Evolutionary conservation across 2,329 filamentous ascomycete species (phyloP), one percentile per base, ranked within the genome.

Genomic region (Herpotrichia juniperi): DNA sequence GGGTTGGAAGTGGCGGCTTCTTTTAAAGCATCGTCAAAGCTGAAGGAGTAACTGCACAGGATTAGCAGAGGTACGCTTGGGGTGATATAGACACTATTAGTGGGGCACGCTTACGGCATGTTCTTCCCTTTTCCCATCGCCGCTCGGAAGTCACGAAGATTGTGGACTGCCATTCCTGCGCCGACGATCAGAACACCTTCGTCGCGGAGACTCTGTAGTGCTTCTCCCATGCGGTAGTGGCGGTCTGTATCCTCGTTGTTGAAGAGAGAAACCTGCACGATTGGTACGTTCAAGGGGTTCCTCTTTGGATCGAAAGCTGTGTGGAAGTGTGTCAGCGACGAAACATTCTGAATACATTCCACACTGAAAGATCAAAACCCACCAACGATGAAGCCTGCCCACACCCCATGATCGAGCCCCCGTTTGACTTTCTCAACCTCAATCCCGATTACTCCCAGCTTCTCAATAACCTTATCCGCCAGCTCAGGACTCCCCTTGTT

Each of bases 381-480:
- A 80, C 77, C 76, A 56, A 73, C 77, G 56, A 81, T 81, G 69
- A 91, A 91, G 10, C 84, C 83, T 0, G 83, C 86, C 80, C 87
- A 92, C 21, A 91, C 87, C 17, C 89, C 89, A 66, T 92, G 89
- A 63, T 92, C 89, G 1, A 91, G 77, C 0, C 88, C 89, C 34
- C 88, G 78, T 40, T 83, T 80, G 0, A 86, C 81, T 2, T 81
- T 81, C 54, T 83, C 75, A 1, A 83, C 81, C 47, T 82, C 76
- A 62, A 91, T 88, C 0, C 85, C 85, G 1, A 82, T 80, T 7
- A 79, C 68, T 4, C 74, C 73, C 5, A 89, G 75, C 50, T 82
- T 69, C 24, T 74, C 67, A 39, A 87, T 79, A 48, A 90, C 79
- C 51, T 79, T 80, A 17, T 79, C 73, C 1, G 86, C 85, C 3